Percentiles rank a stretch among this genome's conserved stretches.
Evolutionary conservation across 495 filamentous ascomycete genomes (phyloP).

Genomic region (Cudoniella acicularis): DNA sequence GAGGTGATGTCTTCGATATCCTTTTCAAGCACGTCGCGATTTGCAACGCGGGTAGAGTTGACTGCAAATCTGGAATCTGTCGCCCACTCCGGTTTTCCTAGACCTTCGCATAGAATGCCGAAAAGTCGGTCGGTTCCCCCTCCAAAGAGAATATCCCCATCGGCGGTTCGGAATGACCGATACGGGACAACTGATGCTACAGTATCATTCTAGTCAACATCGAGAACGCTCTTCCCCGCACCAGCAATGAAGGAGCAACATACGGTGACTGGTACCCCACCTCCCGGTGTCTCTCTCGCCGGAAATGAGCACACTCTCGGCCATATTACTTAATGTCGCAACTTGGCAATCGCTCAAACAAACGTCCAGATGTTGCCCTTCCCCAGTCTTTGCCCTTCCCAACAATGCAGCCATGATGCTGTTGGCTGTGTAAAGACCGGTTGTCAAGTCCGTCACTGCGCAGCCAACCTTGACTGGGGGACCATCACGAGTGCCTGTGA

Average conservation of each 20-base stretch:
- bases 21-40: slow-evolving; percentile 68
- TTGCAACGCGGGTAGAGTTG: slow-evolving; percentile 75
- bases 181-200: slow-evolving; percentile 86
- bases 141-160: slow-evolving; percentile 85
- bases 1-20: slow-evolving; percentile 69
- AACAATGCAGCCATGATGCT: slow-evolving; percentile 89
- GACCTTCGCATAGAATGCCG: slow-evolving; percentile 70
- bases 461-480: slow-evolving; percentile 97
- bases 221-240: neutral
- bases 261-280: slow-evolving; percentile 91
- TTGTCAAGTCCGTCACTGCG: slow-evolving; percentile 91
- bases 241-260: slow-evolving; percentile 25
- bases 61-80: slow-evolving; percentile 67
- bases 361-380: slow-evolving; percentile 88
- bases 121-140: slow-evolving; percentile 91
- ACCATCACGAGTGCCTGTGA: slow-evolving; percentile 80
- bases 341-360: slow-evolving; percentile 88
- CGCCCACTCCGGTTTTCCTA: slow-evolving; percentile 76
- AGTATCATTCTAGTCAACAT: neutral
- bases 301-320: slow-evolving; percentile 82
- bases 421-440: slow-evolving; percentile 88
- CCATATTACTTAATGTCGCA: slow-evolving; percentile 85
- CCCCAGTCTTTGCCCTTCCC: slow-evolving; percentile 57
- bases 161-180: slow-evolving; percentile 77
- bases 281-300: slow-evolving; percentile 79